A percentile compares a stretch with the other conserved stretches of the same genome.
Evolutionary conservation across 805 yeast species (phyloP).

Genomic region (Starmera amethionina): DNA sequence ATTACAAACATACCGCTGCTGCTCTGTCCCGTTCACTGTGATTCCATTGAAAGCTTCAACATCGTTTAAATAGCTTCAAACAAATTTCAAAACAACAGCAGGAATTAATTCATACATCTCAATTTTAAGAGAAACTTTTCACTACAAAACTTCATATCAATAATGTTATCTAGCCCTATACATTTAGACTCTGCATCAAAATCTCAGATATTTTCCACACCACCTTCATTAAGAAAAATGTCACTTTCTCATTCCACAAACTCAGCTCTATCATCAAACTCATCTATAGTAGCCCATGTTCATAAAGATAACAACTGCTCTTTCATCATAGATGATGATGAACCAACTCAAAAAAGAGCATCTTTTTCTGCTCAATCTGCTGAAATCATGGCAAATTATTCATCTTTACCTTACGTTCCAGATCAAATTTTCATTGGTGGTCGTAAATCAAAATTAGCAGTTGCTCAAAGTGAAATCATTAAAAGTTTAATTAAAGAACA

Average conservation of each 20-base stretch:
- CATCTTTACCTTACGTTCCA: conserved; percentile 15
- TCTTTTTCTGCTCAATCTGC: not conserved
- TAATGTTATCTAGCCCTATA: conserved; percentile 12
- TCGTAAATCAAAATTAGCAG: conserved; percentile 80
- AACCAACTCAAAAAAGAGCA: not conserved
- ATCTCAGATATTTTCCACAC: conserved; percentile 5
- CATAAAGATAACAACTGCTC: not conserved
- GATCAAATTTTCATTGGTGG: conserved; percentile 59
- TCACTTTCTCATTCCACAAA: conserved; percentile 3
- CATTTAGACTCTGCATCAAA: conserved; percentile 9
- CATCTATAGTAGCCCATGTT: conserved; percentile 4
- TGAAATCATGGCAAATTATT: conserved; percentile 3
- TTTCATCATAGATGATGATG: not conserved
- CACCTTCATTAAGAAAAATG: conserved; percentile 11
- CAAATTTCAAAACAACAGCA: too few relatives aligned
- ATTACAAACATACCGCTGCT: too few relatives aligned
- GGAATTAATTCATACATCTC: too few relatives aligned
- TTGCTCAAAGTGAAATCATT: conserved; percentile 73
- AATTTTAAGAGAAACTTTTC: too few relatives aligned
- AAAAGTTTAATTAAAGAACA: conserved; percentile 44
- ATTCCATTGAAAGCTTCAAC: too few relatives aligned
- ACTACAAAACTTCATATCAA: not conserved
- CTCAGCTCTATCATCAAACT: conserved; percentile 7
- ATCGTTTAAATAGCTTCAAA: too few relatives aligned
- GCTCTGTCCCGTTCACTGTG: too few relatives aligned